Base-by-base conservation (phyloP, 257 asterid species). In the Leptodermis oblonga region DNA sequence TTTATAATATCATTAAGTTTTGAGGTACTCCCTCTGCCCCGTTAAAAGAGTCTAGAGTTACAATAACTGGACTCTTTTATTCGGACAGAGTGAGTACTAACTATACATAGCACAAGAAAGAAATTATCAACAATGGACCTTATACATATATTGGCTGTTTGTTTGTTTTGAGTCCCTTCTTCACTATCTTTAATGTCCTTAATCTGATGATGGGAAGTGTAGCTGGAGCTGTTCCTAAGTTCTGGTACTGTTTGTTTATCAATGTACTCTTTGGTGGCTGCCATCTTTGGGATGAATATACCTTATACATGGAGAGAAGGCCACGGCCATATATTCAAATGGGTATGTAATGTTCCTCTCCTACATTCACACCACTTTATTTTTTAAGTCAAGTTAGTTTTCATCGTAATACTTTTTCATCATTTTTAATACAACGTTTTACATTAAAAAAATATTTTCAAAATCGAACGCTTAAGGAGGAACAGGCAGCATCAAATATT, bases 231-330 rank as follows among this genome's bases (percentile, higher is more conserved):
- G 49, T 87, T 88, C 71, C 78, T 93, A 58, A 88, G 96, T 78
- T 87, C 92, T 1, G 92, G 94, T 33, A 88, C 97, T 18, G 89
- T 93, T 39, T 86, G 94, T 65, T 63, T 90, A 74, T 80, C 92
- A 5, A 68, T 90, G 73, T 88, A 86, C 75, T 86, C 94, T 48
- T 77, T 90, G 76, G 89, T 80, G 60, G 95, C 92, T 41, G 97
- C 97, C 63, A 81, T 90, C n/a, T 93, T 93, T 30, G 97, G 98
- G 31, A 93, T 93, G 97, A 93, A 93, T 70, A 87, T 93, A 62
- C 90, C 90, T 11, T 72, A 90, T 74, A 80, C 87, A 42, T 93
- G 97, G 97, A 86, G 70, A 49, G 84, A 86, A 54, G 79, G 67
- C 79, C 95, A 88, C 68, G 85, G 88, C 33, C 63, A 79, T 81